phyloP scores from a whole-genome alignment of 2,329 filamentous ascomycete genomes.

The Aureobasidium sp. region DNA sequence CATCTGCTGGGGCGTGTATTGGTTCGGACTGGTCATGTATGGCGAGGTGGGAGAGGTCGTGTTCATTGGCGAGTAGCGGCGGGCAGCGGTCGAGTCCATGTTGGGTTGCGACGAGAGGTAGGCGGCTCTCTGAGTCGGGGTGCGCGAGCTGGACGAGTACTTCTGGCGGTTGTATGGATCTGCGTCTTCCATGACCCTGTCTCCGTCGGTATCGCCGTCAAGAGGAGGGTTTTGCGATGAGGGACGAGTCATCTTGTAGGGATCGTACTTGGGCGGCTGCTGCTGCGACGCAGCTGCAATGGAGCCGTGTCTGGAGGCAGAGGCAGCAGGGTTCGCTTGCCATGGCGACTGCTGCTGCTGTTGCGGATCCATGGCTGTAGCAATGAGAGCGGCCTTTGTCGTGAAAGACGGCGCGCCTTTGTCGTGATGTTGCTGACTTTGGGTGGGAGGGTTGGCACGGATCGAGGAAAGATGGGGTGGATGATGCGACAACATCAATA shows the following conservation, averaged over 20 bases:
- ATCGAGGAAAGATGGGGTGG: background rate
- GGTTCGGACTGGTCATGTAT: conserved; percentile 52
- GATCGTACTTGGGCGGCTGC: conserved; percentile 5
- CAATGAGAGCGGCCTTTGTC: background rate
- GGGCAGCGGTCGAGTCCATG: conserved; percentile 62
- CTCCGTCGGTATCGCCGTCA: conserved; percentile 33
- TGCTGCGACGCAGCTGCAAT: conserved; percentile 10
- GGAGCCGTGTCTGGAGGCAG: background rate
- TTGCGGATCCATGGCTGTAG: conserved; percentile 10
- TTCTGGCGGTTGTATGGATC: conserved; percentile 82
- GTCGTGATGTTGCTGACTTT: background rate
- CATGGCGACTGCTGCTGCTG: conserved; percentile 5
- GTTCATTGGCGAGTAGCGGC: conserved; percentile 96
- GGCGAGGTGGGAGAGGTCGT: conserved; percentile 68
- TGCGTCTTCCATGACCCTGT: conserved; percentile 70
- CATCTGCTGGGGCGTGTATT: conserved; percentile 39
- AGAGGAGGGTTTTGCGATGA: background rate
- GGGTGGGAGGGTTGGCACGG: background rate
- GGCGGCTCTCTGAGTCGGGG: conserved; percentile 56
- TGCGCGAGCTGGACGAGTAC: conserved; percentile 64
- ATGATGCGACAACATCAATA: background rate
- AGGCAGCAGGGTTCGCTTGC: background rate
- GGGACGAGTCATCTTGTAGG: background rate
- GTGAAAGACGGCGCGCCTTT: background rate
- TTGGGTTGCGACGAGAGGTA: conserved; percentile 2